Percentiles rank a stretch among this genome's conserved stretches.
These are phyloP conservation scores for Fraxinus nigra DNA, from an alignment of 305 asterid species.

Conservation along the genomic window DNA sequence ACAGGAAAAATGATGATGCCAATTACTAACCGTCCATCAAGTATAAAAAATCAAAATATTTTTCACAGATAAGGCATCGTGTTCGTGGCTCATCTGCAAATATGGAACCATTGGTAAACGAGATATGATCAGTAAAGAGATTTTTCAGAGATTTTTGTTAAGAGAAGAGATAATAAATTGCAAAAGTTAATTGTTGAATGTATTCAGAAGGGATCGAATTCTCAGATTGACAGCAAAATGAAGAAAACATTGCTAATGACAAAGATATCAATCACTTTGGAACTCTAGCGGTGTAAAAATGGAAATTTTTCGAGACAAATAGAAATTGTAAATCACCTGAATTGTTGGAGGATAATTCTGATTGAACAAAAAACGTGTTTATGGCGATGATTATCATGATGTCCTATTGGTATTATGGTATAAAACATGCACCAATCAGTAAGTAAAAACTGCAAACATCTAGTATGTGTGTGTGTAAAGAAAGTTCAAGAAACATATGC, in stretches of 20 bases:
- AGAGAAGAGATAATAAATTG: neutral
- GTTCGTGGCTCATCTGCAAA: constrained; percentile 22
- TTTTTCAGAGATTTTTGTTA: neutral
- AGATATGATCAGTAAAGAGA: neutral
- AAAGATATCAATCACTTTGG: neutral
- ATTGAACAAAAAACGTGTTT: neutral
- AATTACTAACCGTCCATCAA: constrained; percentile 19
- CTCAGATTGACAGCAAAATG: neutral
- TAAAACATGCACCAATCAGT: neutral
- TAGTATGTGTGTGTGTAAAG: neutral
- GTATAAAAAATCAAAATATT: constrained; percentile 11
- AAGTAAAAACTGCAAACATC: neutral
- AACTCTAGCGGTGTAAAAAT: neutral
- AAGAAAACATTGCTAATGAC: neutral
- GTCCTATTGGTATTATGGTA: neutral
- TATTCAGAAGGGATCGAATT: neutral
- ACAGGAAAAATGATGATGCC: neutral
- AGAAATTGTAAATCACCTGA: constrained; percentile 23
- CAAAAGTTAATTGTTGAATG: neutral
- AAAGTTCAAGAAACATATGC: neutral
- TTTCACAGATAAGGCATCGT: neutral
- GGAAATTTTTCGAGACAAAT: neutral
- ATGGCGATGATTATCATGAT: neutral
- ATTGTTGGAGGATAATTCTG: neutral
- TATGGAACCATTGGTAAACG: neutral